phyloP scores from a whole-genome alignment of 148 eudicot genomes.

The Polygonum aviculare region DNA sequence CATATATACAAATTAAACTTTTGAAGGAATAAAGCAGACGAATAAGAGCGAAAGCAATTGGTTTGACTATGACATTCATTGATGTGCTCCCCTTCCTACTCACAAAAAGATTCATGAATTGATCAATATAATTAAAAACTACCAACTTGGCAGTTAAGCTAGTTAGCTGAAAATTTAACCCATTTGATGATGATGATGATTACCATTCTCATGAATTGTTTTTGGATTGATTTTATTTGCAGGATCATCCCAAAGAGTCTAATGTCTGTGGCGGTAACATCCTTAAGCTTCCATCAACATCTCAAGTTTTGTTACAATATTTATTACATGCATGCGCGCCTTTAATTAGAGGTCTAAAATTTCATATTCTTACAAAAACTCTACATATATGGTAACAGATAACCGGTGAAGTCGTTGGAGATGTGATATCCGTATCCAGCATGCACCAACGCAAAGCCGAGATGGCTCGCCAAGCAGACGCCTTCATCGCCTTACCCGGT shows the following conservation, averaged over 20 bases:
- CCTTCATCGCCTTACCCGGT: constrained; percentile 89
- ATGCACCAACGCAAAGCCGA: constrained; percentile 82
- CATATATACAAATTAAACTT: too few species aligned
- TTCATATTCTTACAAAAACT: neutral
- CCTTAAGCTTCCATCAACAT: neutral
- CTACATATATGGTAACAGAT: constrained; percentile 20
- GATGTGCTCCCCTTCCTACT: too few species aligned
- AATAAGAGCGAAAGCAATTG: too few species aligned
- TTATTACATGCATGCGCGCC: neutral
- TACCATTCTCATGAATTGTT: constrained; percentile 11
- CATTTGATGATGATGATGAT: neutral
- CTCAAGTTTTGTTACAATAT: neutral
- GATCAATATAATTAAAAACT: too few species aligned
- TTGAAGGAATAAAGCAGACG: too few species aligned
- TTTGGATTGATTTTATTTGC: constrained; percentile 22
- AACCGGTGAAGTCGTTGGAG: constrained; percentile 55
- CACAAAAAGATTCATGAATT: too few species aligned
- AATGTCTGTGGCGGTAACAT: constrained; percentile 76
- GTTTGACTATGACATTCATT: too few species aligned
- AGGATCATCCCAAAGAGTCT: constrained; percentile 92
- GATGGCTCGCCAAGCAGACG: constrained; percentile 76
- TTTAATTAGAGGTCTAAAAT: neutral
- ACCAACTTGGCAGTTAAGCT: too few species aligned
- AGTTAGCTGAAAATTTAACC: too few species aligned
- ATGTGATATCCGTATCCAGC: constrained; percentile 50